Percentiles rank a stretch among this genome's conserved stretches.
Conservation (phyloP, 345 rosid genomes). For the Salix suchowensis region DNA sequence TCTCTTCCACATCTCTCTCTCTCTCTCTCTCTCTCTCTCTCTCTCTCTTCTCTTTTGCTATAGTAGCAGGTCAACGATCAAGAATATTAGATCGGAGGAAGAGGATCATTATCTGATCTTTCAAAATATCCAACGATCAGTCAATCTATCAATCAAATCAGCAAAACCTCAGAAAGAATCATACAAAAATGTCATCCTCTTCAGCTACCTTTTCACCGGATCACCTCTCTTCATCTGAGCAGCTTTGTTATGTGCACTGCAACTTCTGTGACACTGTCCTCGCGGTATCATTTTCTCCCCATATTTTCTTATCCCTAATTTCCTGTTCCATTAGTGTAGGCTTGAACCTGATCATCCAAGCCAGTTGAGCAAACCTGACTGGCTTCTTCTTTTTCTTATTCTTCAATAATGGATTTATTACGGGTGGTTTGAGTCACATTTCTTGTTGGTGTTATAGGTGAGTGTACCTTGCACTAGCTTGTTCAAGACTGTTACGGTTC, state of each 20-base stretch:
- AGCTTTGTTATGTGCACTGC: conserved; percentile 98
- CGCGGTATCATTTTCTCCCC: conserved; percentile 45
- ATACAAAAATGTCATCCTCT: conserved; percentile 56
- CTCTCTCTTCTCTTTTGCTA: conserved; percentile 5
- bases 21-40: conserved; percentile 2
- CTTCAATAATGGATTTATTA: not conserved
- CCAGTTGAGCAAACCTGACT: not conserved
- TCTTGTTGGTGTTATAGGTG: conserved; percentile 42
- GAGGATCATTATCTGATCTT: conserved; percentile 38
- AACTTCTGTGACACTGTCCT: conserved; percentile 87
- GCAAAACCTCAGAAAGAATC: conserved; percentile 14
- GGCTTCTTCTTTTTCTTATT: not conserved
- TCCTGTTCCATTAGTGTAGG: not conserved
- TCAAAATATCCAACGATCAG: conserved; percentile 52
- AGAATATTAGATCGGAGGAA: conserved; percentile 57
- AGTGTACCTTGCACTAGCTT: conserved; percentile 94
- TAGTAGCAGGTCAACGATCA: conserved; percentile 48
- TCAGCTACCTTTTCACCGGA: conserved; percentile 79
- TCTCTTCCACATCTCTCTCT: not conserved
- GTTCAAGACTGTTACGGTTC: conserved; percentile 91
- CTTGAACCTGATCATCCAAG: not conserved
- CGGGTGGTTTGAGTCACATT: not conserved
- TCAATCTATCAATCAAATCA: conserved; percentile 83
- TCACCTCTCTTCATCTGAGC: conserved; percentile 86
- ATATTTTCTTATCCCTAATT: not conserved